Conservation (phyloP, 2,329 filamentous ascomycete species). For the Lomentospora prolificans region DNA sequence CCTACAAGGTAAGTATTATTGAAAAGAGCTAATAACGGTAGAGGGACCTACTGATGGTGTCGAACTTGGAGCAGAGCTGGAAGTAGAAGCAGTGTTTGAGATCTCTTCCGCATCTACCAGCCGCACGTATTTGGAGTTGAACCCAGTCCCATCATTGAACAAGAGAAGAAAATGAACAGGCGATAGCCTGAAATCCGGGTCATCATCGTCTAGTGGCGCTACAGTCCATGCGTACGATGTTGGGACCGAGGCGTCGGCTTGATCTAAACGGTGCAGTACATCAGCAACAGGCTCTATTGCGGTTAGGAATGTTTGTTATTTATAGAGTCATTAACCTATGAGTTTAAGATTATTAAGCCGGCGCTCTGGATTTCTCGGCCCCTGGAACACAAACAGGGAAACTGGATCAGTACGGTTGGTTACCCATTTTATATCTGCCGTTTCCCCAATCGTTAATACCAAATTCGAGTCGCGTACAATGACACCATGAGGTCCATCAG, state of each 20-base stretch:
- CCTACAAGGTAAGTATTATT: not conserved
- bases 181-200: not conserved
- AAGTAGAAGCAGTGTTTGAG: not conserved
- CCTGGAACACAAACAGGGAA: not conserved
- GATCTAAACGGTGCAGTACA: not conserved
- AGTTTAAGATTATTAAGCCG: not conserved
- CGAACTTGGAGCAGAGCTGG: not conserved
- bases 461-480: not conserved
- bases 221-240: not conserved
- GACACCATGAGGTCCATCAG: not conserved
- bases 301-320: not conserved
- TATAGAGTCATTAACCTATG: not conserved
- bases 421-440: not conserved
- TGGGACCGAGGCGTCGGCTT: not conserved
- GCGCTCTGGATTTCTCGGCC: not conserved
- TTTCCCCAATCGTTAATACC: not conserved
- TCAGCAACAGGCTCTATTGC: not conserved
- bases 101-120: not conserved
- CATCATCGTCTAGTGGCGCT: not conserved
- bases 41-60: not conserved
- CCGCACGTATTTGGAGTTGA: not conserved
- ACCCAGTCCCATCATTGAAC: not conserved
- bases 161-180: not conserved
- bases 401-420: not conserved
- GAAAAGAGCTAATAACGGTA: not conserved